Evolutionary conservation across 441 rosid genomes (phyloP), one percentile per base, ranked within the genome.

Genomic region (Bocquillonia castaneifolia): DNA sequence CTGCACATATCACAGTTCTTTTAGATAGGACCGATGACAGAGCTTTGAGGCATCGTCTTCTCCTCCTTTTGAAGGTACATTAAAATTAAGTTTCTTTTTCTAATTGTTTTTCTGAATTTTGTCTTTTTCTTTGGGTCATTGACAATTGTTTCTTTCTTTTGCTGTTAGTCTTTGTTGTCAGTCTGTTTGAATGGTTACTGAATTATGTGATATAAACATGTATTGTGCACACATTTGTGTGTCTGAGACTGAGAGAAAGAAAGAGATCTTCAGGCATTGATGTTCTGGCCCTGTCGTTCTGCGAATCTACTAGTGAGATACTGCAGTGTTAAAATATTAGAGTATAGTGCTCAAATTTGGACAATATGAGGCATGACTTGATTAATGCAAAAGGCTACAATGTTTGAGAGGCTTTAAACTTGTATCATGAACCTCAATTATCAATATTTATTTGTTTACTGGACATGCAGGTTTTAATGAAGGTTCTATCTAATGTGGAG

Each of bases 11-110:
- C 77, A 88, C 98, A 22, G 97, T 88, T 81, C 96, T 96, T 77
- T 81, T 96, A 77, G 99, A 96, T 79, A 81, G 99, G 82, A 88
- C 97, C 56, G 89, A 87, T 80, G 98, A 96, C 78, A 89, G 96
- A 86, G 95, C 98, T 67, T 80, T 96, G 86, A 93, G 98, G 84
- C 96, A 96, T 71, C 98, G 99, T 58, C 94, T 96, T 55, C 92
- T 89, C 63, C 91, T 91, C 59, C 91, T 96, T 69, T 76, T 96
- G 77, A 96, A 96, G 99, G 99, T 96, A 80, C 59, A 29, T 53
- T 14, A 42, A 36, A 36, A 10, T 36, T 36, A 29, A 15, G 48
- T 55, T 68, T 55, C 77, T 44, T 34, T 34, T 25, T 0, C 32
- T 64, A 44, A 6, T 44, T 51, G 57, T 53, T 51, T 14, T 39